These are phyloP conservation scores for Penicillium griseofulvum DNA, from an alignment of 2,329 filamentous ascomycete genomes.

Conservation along the genomic window DNA sequence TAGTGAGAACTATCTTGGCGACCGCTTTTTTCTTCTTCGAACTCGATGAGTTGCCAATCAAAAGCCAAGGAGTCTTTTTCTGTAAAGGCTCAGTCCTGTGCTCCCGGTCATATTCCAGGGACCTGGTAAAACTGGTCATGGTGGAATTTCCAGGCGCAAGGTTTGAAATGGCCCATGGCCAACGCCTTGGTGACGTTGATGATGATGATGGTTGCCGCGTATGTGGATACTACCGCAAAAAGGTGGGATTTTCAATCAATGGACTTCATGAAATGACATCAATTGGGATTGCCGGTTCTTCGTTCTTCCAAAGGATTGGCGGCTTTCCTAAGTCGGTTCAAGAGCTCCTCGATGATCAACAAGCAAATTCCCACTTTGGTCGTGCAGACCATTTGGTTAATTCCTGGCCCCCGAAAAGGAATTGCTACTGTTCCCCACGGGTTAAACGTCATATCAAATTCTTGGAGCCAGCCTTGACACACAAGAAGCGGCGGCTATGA, in stretches of 20 bases:
- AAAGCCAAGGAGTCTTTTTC: constrained; percentile 7
- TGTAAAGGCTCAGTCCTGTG: constrained; percentile 21
- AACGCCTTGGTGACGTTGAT: neutral
- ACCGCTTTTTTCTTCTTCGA: constrained; percentile 23
- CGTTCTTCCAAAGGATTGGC: neutral
- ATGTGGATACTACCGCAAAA: constrained; percentile 5
- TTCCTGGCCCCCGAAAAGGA: neutral
- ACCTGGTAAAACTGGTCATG: neutral
- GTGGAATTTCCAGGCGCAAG: neutral
- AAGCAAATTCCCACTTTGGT: constrained; percentile 2
- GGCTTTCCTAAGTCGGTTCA: constrained; percentile 3
- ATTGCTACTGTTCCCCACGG: neutral
- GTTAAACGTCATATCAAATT: neutral
- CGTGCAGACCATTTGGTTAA: constrained; percentile 1
- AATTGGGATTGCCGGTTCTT: neutral
- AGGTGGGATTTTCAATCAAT: neutral
- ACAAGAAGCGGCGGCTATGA: too few relatives aligned
- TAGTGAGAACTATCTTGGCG: neutral
- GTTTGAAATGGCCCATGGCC: neutral
- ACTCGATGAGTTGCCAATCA: constrained; percentile 12
- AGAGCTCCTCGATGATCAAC: constrained; percentile 3
- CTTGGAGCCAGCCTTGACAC: neutral
- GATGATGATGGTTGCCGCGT: neutral
- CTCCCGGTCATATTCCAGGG: neutral
- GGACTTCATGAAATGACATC: too few relatives aligned